These are phyloP conservation scores for Lepidium sativum DNA, from an alignment of 345 rosid species.

Conservation along the genomic window DNA sequence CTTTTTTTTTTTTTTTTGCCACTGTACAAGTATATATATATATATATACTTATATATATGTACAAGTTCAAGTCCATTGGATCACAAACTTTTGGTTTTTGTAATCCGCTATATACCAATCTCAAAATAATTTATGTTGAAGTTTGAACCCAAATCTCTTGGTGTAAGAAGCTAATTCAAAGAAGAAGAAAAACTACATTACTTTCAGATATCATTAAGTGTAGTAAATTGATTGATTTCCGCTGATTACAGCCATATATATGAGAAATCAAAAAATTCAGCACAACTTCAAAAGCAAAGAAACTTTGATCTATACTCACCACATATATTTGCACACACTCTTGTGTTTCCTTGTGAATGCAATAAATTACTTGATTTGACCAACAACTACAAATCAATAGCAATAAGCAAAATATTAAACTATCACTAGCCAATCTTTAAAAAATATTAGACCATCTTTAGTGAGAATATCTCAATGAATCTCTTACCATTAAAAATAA, in stretches of 20 bases:
- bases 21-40: too few relatives aligned
- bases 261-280: not conserved
- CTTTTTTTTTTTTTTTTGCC: too few relatives aligned
- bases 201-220: too few relatives aligned
- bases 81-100: not conserved
- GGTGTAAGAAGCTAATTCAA: not conserved
- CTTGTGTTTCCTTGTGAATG: not conserved
- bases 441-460: too few relatives aligned
- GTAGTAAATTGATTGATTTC: too few relatives aligned
- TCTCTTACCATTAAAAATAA: too few relatives aligned
- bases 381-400: not conserved
- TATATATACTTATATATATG: too few relatives aligned
- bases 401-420: conserved; percentile 5
- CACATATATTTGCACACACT: not conserved
- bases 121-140: not conserved
- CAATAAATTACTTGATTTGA: conserved; percentile 8
- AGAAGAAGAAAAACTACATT: too few relatives aligned
- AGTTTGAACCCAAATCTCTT: not conserved
- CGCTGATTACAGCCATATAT: not conserved
- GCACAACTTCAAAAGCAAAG: not conserved
- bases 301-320: not conserved
- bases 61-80: not conserved
- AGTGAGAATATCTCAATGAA: too few relatives aligned
- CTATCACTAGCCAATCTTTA: conserved; percentile 15
- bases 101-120: not conserved